Percentiles rank a stretch among this genome's conserved stretches.
Conservation (phyloP, 2,329 filamentous ascomycete species). For the Dactylellina sp. region DNA sequence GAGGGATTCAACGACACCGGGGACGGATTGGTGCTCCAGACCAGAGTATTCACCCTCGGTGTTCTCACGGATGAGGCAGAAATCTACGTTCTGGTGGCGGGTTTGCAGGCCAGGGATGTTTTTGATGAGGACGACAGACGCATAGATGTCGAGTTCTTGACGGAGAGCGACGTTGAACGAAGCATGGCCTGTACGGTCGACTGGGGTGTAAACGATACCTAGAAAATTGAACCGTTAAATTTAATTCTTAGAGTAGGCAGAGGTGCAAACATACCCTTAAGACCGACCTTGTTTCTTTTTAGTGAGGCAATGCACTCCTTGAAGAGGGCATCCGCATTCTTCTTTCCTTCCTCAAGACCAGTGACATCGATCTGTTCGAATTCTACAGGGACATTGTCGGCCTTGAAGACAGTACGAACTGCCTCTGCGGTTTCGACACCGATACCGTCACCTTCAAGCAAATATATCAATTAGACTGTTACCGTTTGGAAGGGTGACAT, state of each 20-base stretch:
- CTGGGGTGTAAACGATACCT: slow-evolving; percentile 92
- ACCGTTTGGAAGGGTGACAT: not conserved
- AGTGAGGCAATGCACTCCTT: slow-evolving; percentile 93
- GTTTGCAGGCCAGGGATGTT: slow-evolving; percentile 99
- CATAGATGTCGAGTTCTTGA: slow-evolving; percentile 99
- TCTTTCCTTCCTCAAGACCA: slow-evolving; percentile 84
- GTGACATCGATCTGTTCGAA: slow-evolving; percentile 99
- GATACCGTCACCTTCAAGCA: slow-evolving; percentile 84
- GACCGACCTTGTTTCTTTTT: slow-evolving; percentile 96
- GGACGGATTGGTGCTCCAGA: slow-evolving; percentile 96
- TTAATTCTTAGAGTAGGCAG: no score
- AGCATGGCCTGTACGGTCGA: slow-evolving; percentile 96
- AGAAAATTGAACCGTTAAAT: not conserved
- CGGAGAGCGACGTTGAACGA: slow-evolving; percentile 99
- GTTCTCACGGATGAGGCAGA: slow-evolving; percentile 99
- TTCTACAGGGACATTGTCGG: slow-evolving; percentile 97
- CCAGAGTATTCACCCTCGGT: slow-evolving; percentile 99
- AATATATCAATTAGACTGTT: not conserved
- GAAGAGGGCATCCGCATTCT: slow-evolving; percentile 94
- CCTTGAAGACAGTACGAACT: slow-evolving; percentile 99
- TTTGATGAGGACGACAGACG: slow-evolving; percentile 97
- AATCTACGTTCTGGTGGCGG: slow-evolving; percentile 94
- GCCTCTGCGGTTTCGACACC: slow-evolving; percentile 97
- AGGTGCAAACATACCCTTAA: slow-evolving; percentile 75
- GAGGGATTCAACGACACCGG: slow-evolving; percentile 96